Evolutionary conservation across 345 rosid genomes (phyloP).

Genomic region (Dimocarpus longan): DNA sequence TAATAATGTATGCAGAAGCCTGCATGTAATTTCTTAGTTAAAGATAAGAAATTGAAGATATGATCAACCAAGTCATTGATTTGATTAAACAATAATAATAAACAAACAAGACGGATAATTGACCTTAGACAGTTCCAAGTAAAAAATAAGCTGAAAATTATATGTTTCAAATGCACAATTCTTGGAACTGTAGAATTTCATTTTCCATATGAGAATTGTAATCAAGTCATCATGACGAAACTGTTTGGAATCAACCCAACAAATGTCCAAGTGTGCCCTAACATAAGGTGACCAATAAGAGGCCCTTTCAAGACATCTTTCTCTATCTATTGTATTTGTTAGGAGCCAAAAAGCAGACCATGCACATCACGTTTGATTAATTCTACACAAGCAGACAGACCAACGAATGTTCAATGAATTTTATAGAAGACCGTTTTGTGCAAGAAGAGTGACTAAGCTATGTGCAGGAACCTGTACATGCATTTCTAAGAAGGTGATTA

Average conservation of each 20-base stretch:
- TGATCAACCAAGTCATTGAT: neutral
- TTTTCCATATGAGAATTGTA: neutral
- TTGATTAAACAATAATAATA: neutral
- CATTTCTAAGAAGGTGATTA: neutral
- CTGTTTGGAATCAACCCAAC: neutral
- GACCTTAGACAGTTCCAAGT: neutral
- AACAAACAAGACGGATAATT: neutral
- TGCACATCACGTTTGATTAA: neutral
- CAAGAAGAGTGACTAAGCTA: neutral
- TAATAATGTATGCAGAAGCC: neutral
- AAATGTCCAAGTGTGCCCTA: no score
- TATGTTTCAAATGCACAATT: neutral
- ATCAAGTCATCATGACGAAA: neutral
- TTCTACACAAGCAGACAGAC: neutral
- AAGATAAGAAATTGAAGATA: neutral
- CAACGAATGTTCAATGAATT: neutral
- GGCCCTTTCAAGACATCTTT: no score
- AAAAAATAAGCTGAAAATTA: neutral
- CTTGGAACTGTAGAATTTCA: neutral
- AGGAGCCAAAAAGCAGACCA: neutral
- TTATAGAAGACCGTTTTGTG: neutral
- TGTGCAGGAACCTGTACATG: neutral
- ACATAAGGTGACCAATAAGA: no score
- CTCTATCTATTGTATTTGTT: neutral
- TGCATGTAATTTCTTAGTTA: neutral